Conservation (phyloP, 73 alveolate genomes). For the Breviolum minutum region DNA sequence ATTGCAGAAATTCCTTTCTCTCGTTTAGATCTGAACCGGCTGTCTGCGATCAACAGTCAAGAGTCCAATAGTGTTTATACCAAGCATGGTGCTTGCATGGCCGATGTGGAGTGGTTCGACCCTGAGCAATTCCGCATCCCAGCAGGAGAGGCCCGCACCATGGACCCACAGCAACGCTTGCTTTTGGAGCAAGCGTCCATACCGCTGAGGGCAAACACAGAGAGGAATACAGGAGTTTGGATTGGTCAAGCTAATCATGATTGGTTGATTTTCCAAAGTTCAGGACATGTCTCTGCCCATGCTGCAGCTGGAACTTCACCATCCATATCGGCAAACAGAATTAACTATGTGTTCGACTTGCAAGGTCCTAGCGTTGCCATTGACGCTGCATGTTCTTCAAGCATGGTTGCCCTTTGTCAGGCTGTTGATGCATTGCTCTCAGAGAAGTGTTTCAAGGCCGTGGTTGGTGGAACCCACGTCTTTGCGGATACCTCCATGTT, state of each 20-base stretch:
- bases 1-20: not conserved
- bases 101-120: constrained; percentile 21
- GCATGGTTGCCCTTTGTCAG: constrained; percentile 14
- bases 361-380: constrained; percentile 24
- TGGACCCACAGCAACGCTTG: constrained; percentile 71
- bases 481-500: not conserved
- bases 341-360: not conserved
- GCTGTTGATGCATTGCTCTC: not conserved
- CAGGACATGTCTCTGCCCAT: not conserved
- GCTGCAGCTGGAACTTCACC: constrained; percentile 11
- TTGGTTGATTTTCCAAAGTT: not conserved
- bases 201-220: not conserved
- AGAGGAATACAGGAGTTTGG: not conserved
- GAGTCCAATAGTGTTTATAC: not conserved
- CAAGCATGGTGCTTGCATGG: constrained; percentile 2
- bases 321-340: constrained; percentile 26
- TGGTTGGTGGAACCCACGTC: constrained; percentile 41
- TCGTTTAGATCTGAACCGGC: not conserved
- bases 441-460: not conserved
- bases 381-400: constrained; percentile 55
- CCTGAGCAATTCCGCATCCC: not conserved
- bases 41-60: not conserved
- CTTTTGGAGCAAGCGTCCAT: not conserved
- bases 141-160: constrained; percentile 6
- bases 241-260: constrained; percentile 19